phyloP scores from a whole-genome alignment of 2,329 filamentous ascomycete species.

The Scopulariopsis brevicaulis region DNA sequence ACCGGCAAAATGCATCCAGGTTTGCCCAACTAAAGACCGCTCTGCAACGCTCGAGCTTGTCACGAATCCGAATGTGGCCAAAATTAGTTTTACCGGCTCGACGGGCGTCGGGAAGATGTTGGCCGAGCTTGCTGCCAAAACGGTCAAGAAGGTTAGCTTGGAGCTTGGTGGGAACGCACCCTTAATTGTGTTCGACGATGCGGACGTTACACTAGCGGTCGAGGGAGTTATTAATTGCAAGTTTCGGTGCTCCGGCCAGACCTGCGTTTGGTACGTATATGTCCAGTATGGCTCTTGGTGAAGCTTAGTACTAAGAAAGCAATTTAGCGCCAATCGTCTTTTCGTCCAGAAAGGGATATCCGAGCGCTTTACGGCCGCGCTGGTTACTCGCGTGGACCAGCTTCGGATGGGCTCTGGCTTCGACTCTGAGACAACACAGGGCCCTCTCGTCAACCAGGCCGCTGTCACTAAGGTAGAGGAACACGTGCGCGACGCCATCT shows the following conservation, averaged over 20 bases:
- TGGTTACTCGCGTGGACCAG: conserved; percentile 58
- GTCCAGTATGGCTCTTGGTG: too few species aligned
- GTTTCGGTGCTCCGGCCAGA: conserved; percentile 91
- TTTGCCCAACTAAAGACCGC: conserved; percentile 71
- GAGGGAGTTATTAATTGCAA: conserved; percentile 75
- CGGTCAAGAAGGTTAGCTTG: conserved; percentile 73
- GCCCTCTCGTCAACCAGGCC: conserved; percentile 74
- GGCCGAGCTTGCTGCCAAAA: conserved; percentile 80
- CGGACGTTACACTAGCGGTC: conserved; percentile 77
- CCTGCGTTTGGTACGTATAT: conserved; percentile 59
- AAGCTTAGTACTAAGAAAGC: too few species aligned
- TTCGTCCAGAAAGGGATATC: conserved; percentile 72
- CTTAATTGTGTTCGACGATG: conserved; percentile 95
- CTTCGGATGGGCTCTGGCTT: conserved; percentile 73
- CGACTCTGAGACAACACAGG: conserved; percentile 60
- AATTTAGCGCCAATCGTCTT: conserved; percentile 55
- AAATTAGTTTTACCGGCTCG: conserved; percentile 89
- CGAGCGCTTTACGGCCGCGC: conserved; percentile 57
- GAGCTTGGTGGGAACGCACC: conserved; percentile 93
- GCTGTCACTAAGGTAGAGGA: conserved; percentile 69
- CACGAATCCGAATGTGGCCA: conserved; percentile 61
- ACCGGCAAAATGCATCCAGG: conserved; percentile 81
- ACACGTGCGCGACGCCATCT: conserved; percentile 69
- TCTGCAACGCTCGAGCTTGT: conserved; percentile 77
- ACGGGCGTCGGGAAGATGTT: conserved; percentile 59